phyloP scores from a whole-genome alignment of 208 protist genomes.

The Eutreptiella sp. region DNA sequence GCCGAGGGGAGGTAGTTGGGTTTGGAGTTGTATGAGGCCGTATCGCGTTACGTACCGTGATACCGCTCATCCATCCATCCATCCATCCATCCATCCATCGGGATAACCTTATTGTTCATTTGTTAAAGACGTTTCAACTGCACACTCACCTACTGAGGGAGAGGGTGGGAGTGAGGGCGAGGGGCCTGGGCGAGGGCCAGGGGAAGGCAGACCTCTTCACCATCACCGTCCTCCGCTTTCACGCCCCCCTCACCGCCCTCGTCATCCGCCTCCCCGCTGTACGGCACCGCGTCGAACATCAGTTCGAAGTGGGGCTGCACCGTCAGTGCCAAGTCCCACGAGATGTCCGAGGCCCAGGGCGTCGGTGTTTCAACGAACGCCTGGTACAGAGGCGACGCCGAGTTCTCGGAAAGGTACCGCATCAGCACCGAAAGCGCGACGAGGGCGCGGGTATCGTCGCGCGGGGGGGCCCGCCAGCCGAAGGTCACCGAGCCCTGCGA shows the following conservation, averaged over 20 bases:
- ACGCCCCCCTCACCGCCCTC: background rate
- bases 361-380: background rate
- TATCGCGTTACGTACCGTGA: too few relatives aligned
- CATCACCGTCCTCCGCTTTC: background rate
- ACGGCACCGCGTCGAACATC: background rate
- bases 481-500: background rate
- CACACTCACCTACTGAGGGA: too few relatives aligned
- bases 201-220: too few relatives aligned
- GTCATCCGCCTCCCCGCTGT: background rate
- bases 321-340: background rate
- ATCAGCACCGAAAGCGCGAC: slow-evolving; percentile 2
- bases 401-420: background rate
- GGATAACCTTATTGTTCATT: too few relatives aligned
- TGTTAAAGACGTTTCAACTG: too few relatives aligned
- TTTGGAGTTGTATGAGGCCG: too few relatives aligned
- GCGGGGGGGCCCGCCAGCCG: background rate
- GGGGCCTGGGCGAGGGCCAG: too few relatives aligned
- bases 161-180: too few relatives aligned
- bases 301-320: background rate
- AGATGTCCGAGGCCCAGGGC: background rate
- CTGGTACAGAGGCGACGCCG: background rate
- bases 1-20: too few relatives aligned
- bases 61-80: too few relatives aligned
- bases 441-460: background rate
- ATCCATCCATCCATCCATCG: too few relatives aligned